phyloP scores from a whole-genome alignment of 495 filamentous ascomycete species.

The Penicillium longicatenatum region DNA sequence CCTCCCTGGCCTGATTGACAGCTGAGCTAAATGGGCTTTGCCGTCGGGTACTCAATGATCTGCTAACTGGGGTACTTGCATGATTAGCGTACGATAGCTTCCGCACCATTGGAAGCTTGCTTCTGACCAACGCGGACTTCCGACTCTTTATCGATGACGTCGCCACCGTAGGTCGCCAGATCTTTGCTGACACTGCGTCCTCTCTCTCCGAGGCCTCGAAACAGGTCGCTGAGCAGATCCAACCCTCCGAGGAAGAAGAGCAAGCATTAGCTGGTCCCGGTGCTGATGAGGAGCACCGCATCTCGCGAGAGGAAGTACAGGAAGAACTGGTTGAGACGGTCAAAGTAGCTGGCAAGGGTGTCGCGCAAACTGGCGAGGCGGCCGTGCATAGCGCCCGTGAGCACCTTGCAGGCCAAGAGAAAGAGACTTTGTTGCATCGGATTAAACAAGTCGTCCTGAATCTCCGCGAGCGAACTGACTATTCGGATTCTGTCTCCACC shows the following conservation, averaged over 20 bases:
- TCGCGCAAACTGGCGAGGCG: conserved; percentile 64
- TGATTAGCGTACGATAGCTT: conserved; percentile 75
- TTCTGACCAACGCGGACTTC: conserved; percentile 89
- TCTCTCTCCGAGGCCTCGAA: conserved; percentile 71
- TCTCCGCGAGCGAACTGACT: conserved; percentile 74
- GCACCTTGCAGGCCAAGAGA: conserved; percentile 67
- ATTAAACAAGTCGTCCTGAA: conserved; percentile 76
- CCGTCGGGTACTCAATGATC: not conserved
- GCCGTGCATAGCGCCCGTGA: conserved; percentile 66
- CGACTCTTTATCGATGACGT: conserved; percentile 84
- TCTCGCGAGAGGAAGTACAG: conserved; percentile 61
- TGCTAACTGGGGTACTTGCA: conserved; percentile 22
- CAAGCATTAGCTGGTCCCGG: conserved; percentile 58
- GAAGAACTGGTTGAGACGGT: conserved; percentile 64
- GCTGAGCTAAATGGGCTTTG: not conserved
- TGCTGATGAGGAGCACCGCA: conserved; percentile 52
- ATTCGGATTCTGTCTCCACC: conserved; percentile 81
- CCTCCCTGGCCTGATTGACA: conserved; percentile 1
- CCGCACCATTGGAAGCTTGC: conserved; percentile 77
- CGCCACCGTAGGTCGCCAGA: conserved; percentile 73
- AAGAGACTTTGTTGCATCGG: conserved; percentile 69
- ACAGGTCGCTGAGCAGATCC: conserved; percentile 68
- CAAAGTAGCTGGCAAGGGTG: conserved; percentile 62
- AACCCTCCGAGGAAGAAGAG: conserved; percentile 64
- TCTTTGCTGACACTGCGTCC: conserved; percentile 85